Conservation (phyloP, 2,329 filamentous ascomycete species). For the Penicillium sp. region DNA sequence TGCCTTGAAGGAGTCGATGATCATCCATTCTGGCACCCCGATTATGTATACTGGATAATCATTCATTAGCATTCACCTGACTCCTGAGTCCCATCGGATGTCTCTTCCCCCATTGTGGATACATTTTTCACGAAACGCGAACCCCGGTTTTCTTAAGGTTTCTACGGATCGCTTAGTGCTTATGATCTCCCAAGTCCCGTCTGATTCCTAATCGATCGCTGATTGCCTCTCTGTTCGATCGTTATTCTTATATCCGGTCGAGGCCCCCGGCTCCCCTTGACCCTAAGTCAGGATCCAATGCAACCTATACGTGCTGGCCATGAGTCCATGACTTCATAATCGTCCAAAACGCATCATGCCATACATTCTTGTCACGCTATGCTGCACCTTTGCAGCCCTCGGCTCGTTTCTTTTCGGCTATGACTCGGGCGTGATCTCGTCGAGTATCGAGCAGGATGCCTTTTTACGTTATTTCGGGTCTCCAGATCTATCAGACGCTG, state of each 20-base stretch:
- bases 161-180: not conserved
- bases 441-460: constrained; percentile 38
- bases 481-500: constrained; percentile 32
- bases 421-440: constrained; percentile 45
- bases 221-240: not conserved
- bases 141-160: not conserved
- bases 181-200: not conserved
- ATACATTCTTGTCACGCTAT: constrained; percentile 35
- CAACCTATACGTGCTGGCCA: not conserved
- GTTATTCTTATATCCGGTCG: not conserved
- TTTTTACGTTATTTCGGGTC: constrained; percentile 35
- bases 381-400: constrained; percentile 48
- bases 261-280: constrained; percentile 3
- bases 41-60: not conserved
- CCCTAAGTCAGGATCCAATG: too few species aligned
- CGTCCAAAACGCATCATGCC: constrained; percentile 23
- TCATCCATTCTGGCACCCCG: not conserved
- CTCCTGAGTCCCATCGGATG: too few species aligned
- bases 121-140: constrained; percentile 22
- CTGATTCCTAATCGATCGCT: not conserved
- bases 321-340: not conserved
- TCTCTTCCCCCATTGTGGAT: constrained; percentile 14
- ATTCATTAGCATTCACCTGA: too few species aligned
- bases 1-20: not conserved
- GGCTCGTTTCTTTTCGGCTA: constrained; percentile 55